Base-by-base conservation (phyloP, 1,139 yeast species). In the Tardiomyces digboiensis region DNA sequence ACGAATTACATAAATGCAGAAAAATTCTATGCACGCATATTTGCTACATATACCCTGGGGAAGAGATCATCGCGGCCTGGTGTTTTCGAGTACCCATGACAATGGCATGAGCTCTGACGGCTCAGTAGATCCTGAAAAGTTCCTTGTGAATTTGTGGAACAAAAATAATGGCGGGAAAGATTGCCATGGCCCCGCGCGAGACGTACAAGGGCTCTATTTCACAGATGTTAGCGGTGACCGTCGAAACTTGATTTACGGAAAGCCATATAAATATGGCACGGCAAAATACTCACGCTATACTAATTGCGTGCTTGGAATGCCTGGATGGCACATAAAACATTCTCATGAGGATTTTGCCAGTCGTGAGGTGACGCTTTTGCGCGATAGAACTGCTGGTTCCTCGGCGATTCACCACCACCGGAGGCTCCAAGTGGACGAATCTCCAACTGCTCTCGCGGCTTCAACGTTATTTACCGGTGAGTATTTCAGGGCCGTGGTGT, bases 251-350 rank as follows among this genome's bases (percentile, higher is more conserved):
- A 29, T 23, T n/a, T 48, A 43, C 29, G 46, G 46, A n/a, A 44
- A 46, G 26, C 48, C 50, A 3, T 36, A 48, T 29, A 39, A 46
- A 26, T 40, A 40, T 21, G 38, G 40, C 3, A 36, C 47, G 6
- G 52, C 51, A 19, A 39, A 36, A 21, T 50, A 50, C 36, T 20
- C 39, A 21, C 38, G 52, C 14, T 46, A 29, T 19, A 41, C 48
- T 5, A 38, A 39, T 10, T 29, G 29, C 19, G 43, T 44, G 4
- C 37, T 42, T 38, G 50, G 42, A n/a, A 37, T 40, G n/a, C 26
- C 43, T 13, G 19, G 22, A 14, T 19, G 37, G 18, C 40, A 26
- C 39, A 39, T 39, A 23, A 36, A 36, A n/a, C 36, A 29, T 18
- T 40, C 33, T n/a, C 33, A 16, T 16, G 26, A 39, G 14, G 44